Evolutionary conservation across 2,329 filamentous ascomycete genomes (phyloP).

Genomic region (Leptodontidium sp.): DNA sequence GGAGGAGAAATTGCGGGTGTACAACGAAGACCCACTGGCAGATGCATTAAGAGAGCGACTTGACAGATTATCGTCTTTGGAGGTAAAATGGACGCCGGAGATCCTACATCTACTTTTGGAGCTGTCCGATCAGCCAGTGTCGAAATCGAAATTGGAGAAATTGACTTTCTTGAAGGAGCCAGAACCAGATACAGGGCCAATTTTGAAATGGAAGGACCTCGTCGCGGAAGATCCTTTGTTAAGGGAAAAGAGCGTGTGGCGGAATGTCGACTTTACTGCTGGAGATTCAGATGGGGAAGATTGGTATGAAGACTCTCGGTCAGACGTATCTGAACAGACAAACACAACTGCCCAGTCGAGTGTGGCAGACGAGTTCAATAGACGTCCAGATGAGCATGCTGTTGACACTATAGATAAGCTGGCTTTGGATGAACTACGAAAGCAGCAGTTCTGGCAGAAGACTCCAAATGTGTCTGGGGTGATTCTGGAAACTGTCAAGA

Average conservation of each 20-base stretch:
- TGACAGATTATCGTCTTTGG: constrained; percentile 61
- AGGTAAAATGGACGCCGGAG: constrained; percentile 78
- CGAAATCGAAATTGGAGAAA: constrained; percentile 71
- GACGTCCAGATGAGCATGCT: constrained; percentile 46
- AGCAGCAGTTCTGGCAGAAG: constrained; percentile 58
- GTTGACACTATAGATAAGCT: constrained; percentile 44
- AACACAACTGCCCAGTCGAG: constrained; percentile 46
- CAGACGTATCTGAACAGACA: constrained; percentile 48
- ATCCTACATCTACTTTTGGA: constrained; percentile 79
- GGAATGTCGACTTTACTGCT: constrained; percentile 69
- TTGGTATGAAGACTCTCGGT: constrained; percentile 47
- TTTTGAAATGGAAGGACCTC: constrained; percentile 81
- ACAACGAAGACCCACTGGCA: constrained; percentile 81
- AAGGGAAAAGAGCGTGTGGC: constrained; percentile 73
- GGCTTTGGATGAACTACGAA: constrained; percentile 50
- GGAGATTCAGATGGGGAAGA: constrained; percentile 65
- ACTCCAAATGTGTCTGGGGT: constrained; percentile 39
- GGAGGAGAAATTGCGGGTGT: constrained; percentile 85
- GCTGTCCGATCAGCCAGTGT: constrained; percentile 80
- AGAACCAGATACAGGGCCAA: constrained; percentile 53
- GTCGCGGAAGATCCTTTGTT: constrained; percentile 78
- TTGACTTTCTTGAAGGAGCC: constrained; percentile 63
- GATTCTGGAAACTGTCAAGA: constrained; percentile 43
- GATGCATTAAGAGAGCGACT: constrained; percentile 70
- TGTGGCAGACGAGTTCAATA: constrained; percentile 41